Evolutionary conservation across 805 yeast species (phyloP), one percentile per base, ranked within the genome.

Genomic region (Kuraishia floccosa): DNA sequence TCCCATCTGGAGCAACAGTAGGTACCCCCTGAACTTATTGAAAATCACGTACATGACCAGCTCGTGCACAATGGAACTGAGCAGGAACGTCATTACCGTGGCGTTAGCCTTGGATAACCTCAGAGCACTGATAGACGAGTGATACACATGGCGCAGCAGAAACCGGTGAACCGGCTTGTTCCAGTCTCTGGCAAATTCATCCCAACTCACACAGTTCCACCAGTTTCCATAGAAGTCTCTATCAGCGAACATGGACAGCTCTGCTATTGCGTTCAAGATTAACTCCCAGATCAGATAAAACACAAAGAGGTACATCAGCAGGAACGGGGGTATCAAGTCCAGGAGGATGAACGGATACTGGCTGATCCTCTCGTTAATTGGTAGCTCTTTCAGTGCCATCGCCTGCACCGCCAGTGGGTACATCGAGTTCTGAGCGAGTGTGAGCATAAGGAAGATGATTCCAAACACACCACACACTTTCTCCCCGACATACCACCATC

Each of bases 181-280:
- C 98, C 99, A 93, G 38, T 81, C 75, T 40, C 96, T 65, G 8
- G 96, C 79, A 52, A 83, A 91, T 49, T 87, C 87, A 35, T 82
- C 82, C 96, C 96, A 91, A 25, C 84, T 80, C 13, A 79, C 73
- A 38, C 93, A 82, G 43, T 87, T 84, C 98, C 99, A 91, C 98
- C 98, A 93, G 27, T 85, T 82, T 3, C 94, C 89, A 49, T 93
- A 91, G 53, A 91, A 91, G 41, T 81, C 81, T 30, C 98, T 71
- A 50, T 91, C 96, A 4, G 84, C 96, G 56, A 77, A 93, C 31
- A 66, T 48, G 11, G 94, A 77, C 24, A 89, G 59, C 50, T 91
- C 98, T 0, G 95, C 97, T 43, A 93, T 69, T 16, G 81, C 79
- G 47, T 87, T 89, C 43, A 87, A 60, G 30, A 89, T 89, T 5